Evolutionary conservation across 768 basidiomycete genomes (phyloP).

Genomic region (Dictyophora rubrovolvata): DNA sequence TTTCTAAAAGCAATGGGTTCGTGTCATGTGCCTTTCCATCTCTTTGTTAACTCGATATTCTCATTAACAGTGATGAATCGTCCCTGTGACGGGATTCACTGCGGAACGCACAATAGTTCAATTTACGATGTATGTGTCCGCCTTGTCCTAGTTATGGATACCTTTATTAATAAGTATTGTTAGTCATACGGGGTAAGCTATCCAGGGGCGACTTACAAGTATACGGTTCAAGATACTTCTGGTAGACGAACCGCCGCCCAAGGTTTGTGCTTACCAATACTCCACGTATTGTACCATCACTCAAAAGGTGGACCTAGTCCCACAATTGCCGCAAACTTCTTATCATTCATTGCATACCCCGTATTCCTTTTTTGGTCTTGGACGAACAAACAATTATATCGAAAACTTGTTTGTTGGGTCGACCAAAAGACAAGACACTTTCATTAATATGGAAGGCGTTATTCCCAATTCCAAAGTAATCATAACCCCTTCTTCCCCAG

Average conservation of each 20-base stretch:
- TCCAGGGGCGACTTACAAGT: conserved; percentile 93
- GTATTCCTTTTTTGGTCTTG: conserved; percentile 93
- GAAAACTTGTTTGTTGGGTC: conserved; percentile 97
- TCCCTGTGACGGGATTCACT: conserved; percentile 79
- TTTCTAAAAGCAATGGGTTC: conserved; percentile 92
- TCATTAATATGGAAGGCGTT: conserved; percentile 90
- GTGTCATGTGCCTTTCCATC: conserved; percentile 16
- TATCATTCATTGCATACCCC: conserved; percentile 88
- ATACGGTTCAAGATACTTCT: conserved; percentile 87
- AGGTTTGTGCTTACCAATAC: conserved; percentile 35
- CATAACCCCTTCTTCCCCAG: conserved; percentile 65
- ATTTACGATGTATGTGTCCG: not conserved
- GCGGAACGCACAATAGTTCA: conserved; percentile 50
- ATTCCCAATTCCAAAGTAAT: conserved; percentile 96
- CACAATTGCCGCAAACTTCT: conserved; percentile 85
- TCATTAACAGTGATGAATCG: conserved; percentile 70
- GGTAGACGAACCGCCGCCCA: conserved; percentile 86
- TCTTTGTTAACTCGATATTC: not conserved
- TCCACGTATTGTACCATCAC: conserved; percentile 1
- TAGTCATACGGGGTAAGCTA: conserved; percentile 93
- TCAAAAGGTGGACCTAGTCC: conserved; percentile 39
- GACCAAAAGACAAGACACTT: conserved; percentile 58
- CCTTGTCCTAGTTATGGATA: conserved; percentile 3
- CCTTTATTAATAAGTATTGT: not conserved
- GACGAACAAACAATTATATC: conserved; percentile 97